Conservation (phyloP, 495 filamentous ascomycete genomes). For the Penicillium alfredii region DNA sequence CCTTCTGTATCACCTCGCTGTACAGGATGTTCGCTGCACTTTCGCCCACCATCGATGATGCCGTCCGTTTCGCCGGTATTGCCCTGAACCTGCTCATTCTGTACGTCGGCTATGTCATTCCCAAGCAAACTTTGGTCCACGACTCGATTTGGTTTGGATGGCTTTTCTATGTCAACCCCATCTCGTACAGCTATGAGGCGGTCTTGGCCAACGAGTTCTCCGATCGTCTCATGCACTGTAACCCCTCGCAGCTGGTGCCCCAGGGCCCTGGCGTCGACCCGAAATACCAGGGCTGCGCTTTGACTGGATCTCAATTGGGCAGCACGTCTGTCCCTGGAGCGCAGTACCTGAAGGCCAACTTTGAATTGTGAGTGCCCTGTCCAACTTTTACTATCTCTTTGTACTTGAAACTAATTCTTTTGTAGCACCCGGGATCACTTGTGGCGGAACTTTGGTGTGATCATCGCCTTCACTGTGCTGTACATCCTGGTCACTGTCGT, state of each 20-base stretch:
- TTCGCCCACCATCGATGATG: constrained; percentile 66
- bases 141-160: constrained; percentile 75
- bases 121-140: constrained; percentile 54
- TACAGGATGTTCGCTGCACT: constrained; percentile 74
- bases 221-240: constrained; percentile 53
- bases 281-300: constrained; percentile 55
- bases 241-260: constrained; percentile 49
- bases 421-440: constrained; percentile 55
- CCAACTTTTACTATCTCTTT: too few relatives aligned
- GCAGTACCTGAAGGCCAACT: constrained; percentile 50
- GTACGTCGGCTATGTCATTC: constrained; percentile 78
- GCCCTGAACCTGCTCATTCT: constrained; percentile 63
- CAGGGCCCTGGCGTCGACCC: constrained; percentile 46
- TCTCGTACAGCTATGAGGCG: constrained; percentile 68
- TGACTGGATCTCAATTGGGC: constrained; percentile 49
- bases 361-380: too few relatives aligned
- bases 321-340: constrained; percentile 47
- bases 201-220: constrained; percentile 66
- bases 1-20: constrained; percentile 60
- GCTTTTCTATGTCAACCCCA: constrained; percentile 69
- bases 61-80: constrained; percentile 64
- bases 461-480: constrained; percentile 62
- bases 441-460: constrained; percentile 77
- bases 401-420: too few relatives aligned
- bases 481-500: constrained; percentile 64